These are phyloP conservation scores for Arthrobotrys sinensis DNA, from an alignment of 2,329 filamentous ascomycete genomes.

Conservation along the genomic window DNA sequence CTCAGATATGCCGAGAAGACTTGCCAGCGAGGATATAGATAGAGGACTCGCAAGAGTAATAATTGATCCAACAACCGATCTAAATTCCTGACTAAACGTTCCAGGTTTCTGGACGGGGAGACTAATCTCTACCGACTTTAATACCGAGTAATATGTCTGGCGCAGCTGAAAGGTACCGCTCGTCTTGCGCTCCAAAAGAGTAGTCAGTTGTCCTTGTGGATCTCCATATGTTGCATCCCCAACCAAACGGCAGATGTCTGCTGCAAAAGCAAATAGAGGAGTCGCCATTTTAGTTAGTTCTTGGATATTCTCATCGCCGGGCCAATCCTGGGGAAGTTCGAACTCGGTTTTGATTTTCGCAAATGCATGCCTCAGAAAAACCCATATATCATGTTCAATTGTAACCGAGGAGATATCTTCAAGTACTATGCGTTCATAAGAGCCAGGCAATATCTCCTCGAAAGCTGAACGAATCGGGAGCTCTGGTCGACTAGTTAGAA, in stretches of 20 bases:
- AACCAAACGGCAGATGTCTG: constrained; percentile 65
- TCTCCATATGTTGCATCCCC: constrained; percentile 4
- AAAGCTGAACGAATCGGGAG: constrained; percentile 62
- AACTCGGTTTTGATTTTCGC: constrained; percentile 41
- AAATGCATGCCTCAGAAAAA: constrained; percentile 62
- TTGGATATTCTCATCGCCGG: constrained; percentile 56
- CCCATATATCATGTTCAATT: constrained; percentile 65
- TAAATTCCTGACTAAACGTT: not conserved
- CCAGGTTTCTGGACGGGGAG: not conserved
- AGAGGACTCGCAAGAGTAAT: constrained; percentile 4
- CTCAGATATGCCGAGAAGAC: constrained; percentile 22
- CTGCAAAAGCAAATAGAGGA: constrained; percentile 65
- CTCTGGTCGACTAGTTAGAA: constrained; percentile 62
- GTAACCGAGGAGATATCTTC: constrained; percentile 21
- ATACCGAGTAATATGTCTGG: constrained; percentile 14
- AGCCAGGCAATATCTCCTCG: constrained; percentile 30
- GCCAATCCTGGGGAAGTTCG: constrained; percentile 44
- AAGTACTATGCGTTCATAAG: constrained; percentile 43
- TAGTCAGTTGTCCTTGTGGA: constrained; percentile 21
- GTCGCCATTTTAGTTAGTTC: constrained; percentile 60
- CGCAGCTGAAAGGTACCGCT: not conserved
- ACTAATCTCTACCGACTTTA: not conserved
- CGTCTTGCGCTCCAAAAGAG: not conserved
- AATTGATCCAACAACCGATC: constrained; percentile 10
- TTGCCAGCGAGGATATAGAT: constrained; percentile 2